phyloP scores from a whole-genome alignment of 192 early-diverging fungal species.

The Coemansia sp. region DNA sequence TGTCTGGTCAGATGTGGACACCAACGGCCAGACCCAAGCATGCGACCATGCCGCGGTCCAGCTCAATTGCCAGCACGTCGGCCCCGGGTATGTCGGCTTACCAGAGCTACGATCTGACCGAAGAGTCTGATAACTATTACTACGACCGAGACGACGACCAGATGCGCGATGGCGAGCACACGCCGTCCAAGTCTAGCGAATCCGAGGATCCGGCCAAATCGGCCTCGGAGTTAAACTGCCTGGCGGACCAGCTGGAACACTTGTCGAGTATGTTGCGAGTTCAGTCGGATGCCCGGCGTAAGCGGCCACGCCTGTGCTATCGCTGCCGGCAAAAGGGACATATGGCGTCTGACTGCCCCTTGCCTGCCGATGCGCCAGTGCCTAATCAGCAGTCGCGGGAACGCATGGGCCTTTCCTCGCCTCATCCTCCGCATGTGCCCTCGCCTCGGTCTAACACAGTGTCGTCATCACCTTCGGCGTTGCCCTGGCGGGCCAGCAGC shows the following conservation, averaged over 20 bases:
- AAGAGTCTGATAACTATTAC: conserved; percentile 13
- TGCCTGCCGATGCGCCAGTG: conserved; percentile 34
- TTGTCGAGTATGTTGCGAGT: conserved; percentile 45
- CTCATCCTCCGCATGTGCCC: not conserved
- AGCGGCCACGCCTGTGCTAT: conserved; percentile 53
- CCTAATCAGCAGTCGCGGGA: conserved; percentile 36
- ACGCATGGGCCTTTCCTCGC: conserved; percentile 16
- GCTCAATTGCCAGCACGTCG: not conserved
- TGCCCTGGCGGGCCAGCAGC: conserved; percentile 24
- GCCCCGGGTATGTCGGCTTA: not conserved
- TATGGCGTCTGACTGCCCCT: conserved; percentile 40
- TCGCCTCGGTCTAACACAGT: conserved; percentile 24
- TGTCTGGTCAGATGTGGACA: not conserved
- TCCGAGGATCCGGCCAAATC: conserved; percentile 35
- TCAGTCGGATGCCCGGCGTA: conserved; percentile 46
- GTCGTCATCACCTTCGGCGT: conserved; percentile 3
- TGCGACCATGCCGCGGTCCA: conserved; percentile 5
- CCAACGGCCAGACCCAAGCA: conserved; percentile 2
- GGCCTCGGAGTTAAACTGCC: conserved; percentile 38
- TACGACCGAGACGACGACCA: conserved; percentile 7
- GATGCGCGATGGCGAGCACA: conserved; percentile 13
- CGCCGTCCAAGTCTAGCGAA: conserved; percentile 19
- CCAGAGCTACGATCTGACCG: conserved; percentile 13
- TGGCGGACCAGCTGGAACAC: conserved; percentile 51
- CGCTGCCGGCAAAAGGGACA: conserved; percentile 54